Evolutionary conservation across 2,329 filamentous ascomycete genomes (phyloP), one percentile per base, ranked within the genome.

Genomic region (Tolypocladium tropicale): DNA sequence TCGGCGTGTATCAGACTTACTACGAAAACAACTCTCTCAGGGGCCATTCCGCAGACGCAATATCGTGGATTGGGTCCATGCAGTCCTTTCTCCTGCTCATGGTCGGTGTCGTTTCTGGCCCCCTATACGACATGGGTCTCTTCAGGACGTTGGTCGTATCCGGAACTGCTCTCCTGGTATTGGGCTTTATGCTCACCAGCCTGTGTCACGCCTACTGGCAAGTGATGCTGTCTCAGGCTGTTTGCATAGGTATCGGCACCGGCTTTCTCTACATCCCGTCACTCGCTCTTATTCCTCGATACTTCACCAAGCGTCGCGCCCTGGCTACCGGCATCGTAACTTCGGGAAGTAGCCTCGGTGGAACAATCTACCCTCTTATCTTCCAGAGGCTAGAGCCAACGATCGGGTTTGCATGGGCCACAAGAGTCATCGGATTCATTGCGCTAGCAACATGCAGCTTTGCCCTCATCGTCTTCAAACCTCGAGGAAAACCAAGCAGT

Each of bases 301-400:
- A 75, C 61, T 58, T 58, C 30, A 32, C 46, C 52, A 67, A 61
- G 46, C 69, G 68, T 55, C 66, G 71, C 18, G 71, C 73, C 11
- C 62, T 75, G 7, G 77, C 74, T 9, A 71, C 73, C 50, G 76
- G 75, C 0, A 65, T 78, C 16, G 72, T 73, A 1, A 68, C 73
- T 0, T 68, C 69, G 0, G 77, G 76, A 0, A 71, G 72, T 39
- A 69, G 70, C 14, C 58, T 75, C 10, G 74, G 73, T 21, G 70
- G 68, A 11, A 67, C 72, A 16, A 36, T 74, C 14, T 73, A 73
- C 55, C 69, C 73, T 1, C 63, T 75, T 46, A 59, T 74, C 7
- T 70, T 76, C 53, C 63, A 69, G 43, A 59, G 59, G 4, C 59
- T 74, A 21, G 57, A 65, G 25, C 55, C 58, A 7, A 55, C 49